Evolutionary conservation across 1,284 basidiomycete genomes (phyloP), one percentile per base, ranked within the genome.

Genomic region (Puccinia brachypodii): DNA sequence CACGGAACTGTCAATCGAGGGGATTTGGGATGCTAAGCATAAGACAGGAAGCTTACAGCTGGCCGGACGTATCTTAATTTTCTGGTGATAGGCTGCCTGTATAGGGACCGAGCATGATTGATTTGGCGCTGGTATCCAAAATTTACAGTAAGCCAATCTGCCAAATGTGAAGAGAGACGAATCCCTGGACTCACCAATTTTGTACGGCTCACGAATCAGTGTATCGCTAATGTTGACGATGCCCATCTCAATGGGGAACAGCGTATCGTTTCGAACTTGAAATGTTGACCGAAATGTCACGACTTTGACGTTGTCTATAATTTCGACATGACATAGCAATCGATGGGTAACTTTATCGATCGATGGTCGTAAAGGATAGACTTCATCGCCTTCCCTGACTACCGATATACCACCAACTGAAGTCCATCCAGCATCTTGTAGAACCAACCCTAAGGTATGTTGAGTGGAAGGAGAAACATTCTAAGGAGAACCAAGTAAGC

Each of bases 281-380:
- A 97, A 96, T 0, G 94, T 95, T 0, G 97, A 99, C 56, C 96
- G 90, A 84, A 99, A 90, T 0, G 95, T 98, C 83, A 99, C 94
- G 83, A 97, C 88, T 88, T 99, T 99, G 86, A 97, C 92, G 85
- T 96, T 98, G 86, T 97, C 92, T 85, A 94, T 90, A 40, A 99
- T 91, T 84, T 91, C 92, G 83, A 99, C 92, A 84, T 98, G 96
- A 86, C 94, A 97, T 31, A 97, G 89, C 60, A 99, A 87, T 56
- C 95, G 92, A 86, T 94, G 92, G 3, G 91, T 90, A 82, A 93
- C 91, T 86, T 92, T 92, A 88, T 90, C 88, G 38, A 90, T 89
- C 83, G 92, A 90, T 8, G 97, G 96, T 9, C 94, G 91, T 44
- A 99, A 89, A 7, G 91, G 90, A 86, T 96, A 94, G 19, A 94